Evolutionary conservation across 2,329 filamentous ascomycete genomes (phyloP), one percentile per base, ranked within the genome.

Genomic region (Alternaria rosae): DNA sequence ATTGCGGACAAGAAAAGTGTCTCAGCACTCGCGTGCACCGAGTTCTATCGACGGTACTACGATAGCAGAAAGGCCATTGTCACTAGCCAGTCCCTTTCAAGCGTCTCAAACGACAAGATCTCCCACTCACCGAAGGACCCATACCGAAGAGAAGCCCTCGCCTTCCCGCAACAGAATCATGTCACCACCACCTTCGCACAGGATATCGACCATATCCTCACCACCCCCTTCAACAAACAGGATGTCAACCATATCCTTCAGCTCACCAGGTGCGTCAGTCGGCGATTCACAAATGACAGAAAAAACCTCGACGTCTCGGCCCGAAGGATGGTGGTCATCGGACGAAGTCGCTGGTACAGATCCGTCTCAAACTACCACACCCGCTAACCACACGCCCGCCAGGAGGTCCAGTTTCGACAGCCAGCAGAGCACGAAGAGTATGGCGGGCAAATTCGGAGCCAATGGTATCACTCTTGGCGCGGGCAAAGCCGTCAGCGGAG

Each of bases 241-340:
- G 45, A 58, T 67, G 15, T 45, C 55, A n/a, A 56, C 59, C 8
- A 57, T 64, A 30, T 57, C 56, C 11, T 43, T 67, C 26, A 59
- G 63, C 9, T 77, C 75, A 0, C 71, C 73, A 7, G 67, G 62
- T 11, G 61, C 56, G 9, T 75, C 74, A 2, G 50, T 71, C 3
- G 57, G 68, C 42, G 65, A 66, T 4, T 78, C 76, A 0, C 75
- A 78, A 15, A 61, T 70, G 9, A 78, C 77, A 2, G 65, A 56
- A 1, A 73, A 70, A 38, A 73, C 75, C 6, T 74, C 76, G 3
- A 75, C 72, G 2, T 74, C 69, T 3, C 68, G 77, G 0, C 78
- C 78, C 1, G 78, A 79, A 64, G 77, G 78, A 11, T 80, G 78
- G 78, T 80, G 78, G 78, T 76, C 73, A 9, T 75, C 71, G 1